Conservation (phyloP, 2,329 filamentous ascomycete species). For the Botrytis elliptica region DNA sequence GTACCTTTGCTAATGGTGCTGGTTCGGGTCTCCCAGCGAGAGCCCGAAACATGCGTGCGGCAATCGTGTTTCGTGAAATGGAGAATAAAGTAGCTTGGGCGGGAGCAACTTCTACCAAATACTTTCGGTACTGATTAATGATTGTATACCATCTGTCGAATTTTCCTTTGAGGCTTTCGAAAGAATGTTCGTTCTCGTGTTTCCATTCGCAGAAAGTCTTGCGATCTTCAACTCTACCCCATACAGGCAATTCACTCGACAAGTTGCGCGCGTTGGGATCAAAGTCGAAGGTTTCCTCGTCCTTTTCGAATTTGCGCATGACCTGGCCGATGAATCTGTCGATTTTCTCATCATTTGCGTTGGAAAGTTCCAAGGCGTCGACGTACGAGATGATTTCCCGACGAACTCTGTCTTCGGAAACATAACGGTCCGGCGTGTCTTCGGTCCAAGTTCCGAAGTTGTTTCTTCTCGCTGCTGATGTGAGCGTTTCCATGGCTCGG, state of each 20-base stretch:
- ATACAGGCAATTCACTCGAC: accelerated
- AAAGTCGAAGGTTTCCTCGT: neutral
- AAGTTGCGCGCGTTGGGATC: neutral
- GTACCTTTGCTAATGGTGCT: too few relatives aligned
- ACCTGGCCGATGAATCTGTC: neutral
- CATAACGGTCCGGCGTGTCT: neutral
- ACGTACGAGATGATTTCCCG: neutral
- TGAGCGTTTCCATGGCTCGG: neutral
- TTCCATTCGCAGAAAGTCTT: neutral
- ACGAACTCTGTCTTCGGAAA: neutral
- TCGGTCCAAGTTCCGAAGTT: neutral
- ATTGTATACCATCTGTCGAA: neutral
- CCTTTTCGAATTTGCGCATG: neutral
- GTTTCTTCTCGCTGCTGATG: neutral
- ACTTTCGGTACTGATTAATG: neutral
- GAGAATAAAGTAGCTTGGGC: neutral
- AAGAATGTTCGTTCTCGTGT: neutral
- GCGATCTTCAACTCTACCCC: neutral
- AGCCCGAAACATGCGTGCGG: neutral
- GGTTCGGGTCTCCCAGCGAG: neutral
- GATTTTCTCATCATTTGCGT: neutral
- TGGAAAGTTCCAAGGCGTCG: accelerated
- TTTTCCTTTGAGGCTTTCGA: accelerated
- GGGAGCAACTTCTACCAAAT: neutral
- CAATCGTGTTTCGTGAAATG: neutral